Base-by-base conservation (phyloP, 208 protist species). In the Trypanosoma scelopori region DNA sequence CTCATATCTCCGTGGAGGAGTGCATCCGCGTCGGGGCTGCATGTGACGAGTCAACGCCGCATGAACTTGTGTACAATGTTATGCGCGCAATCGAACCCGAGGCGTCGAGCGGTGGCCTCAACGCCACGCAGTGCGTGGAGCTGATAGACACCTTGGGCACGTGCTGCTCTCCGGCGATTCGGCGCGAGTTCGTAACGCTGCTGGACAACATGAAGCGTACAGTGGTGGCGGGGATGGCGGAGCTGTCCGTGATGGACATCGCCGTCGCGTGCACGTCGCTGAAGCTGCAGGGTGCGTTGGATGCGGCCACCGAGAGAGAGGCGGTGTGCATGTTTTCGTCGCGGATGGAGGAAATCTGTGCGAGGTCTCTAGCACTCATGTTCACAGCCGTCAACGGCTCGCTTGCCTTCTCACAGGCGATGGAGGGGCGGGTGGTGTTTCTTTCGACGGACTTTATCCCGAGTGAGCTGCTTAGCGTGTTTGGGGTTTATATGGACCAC, bases 371-470 rank as follows among this genome's bases (percentile, higher is more conserved):
- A 18, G 86, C 86, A 28, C 81, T 93, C 71, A 67, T 92, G 64
- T 92, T 91, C 65, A 70, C 82, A 20, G 78, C 84, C 6, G 61
- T 81, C 32, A 22, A 30, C 32, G 59, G 65, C 16, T 50, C 71
- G 18, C 57, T 90, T 52, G 42, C 47, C 42, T 51, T 88, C 37
- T 73, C 83, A 16, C 79, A 87, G 48, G 65, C 55, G 25, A 83
- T 93, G 76, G 81, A 77, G 46, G 67, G 79, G 11, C 74, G 89
- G 18, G 78, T 84, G 3, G 58, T 95, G 12, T 95, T 92, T 60
- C 76, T 95, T 6, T 71, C 82, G 0, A 89, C 84, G 6, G 86
- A 93, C 69, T 93, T 91, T 71, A 91, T 80, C 15, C 81, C 85
- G 1, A 62, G 50, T 9, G 89, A 95, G 79, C 70, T 95, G 57